Evolutionary conservation across 306 rosid genomes (phyloP), one percentile per base, ranked within the genome.

Genomic region (Pyrus communis): DNA sequence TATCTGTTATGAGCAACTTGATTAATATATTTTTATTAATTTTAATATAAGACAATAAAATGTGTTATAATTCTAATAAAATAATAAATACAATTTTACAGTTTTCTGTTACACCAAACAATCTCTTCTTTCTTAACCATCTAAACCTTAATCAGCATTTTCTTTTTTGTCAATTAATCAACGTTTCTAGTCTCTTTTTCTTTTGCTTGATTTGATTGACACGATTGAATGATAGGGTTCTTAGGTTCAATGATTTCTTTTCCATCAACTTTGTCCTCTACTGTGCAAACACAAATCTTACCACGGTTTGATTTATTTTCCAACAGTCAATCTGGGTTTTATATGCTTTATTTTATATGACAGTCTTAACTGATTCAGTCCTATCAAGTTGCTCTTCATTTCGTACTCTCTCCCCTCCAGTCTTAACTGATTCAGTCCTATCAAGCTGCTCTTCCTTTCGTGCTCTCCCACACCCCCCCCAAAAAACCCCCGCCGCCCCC

Each of bases 311-410:
- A 7, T 55, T 55, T 55, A 23, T 55, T 21, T 21, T 55, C 25
- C 8, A 21, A 64, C 85, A 81, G 90, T 82, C 88, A 77, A 89
- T 84, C 89, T 85, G 88, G 87, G 89, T 75, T 81, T 76, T 86
- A 67, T 83, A 71, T 85, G 74, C 87, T 81, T 81, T 75, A 55
- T 81, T 77, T 78, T 59, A 80, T 77, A 62, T 70, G 79, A 67
- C 54, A n/a, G 69, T 31, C 23, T 70, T 66, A 76, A 77, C 75
- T 65, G 78, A 76, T 74, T 81, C 86, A 81, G 81, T 84, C 88
- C 71, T 84, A 82, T 88, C 79, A 84, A 71, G 83, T 67, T 70
- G 27, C 67, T 27, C 4, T 5, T 14, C 31, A 14, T 27, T 27
- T 27, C 21, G 33, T 60, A 35, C 66, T 27, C 66, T 18, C 25